A percentile compares a stretch with the other conserved stretches of the same genome.
phyloP scores from a whole-genome alignment of 2,329 filamentous ascomycete genomes.

The Aureobasidium subglaciale region DNA sequence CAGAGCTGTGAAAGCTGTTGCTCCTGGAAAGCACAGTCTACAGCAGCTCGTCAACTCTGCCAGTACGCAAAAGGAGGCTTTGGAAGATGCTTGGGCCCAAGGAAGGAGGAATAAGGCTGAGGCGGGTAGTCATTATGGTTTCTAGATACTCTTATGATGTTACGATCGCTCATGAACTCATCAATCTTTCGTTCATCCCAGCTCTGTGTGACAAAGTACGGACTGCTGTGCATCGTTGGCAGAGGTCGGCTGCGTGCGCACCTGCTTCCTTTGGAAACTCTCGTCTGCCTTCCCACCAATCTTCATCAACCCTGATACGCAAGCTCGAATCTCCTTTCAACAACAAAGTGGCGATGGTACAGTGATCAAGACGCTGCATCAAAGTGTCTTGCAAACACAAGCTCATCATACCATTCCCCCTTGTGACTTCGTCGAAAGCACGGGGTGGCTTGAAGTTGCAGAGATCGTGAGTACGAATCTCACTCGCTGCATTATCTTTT shows the following conservation, averaged over 20 bases:
- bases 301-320: background rate
- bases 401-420: background rate
- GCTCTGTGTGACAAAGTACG: no score
- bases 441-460: background rate
- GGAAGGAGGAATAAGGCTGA: constrained; percentile 74
- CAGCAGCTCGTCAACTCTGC: constrained; percentile 81
- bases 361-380: background rate
- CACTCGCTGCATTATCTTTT: background rate
- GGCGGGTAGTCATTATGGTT: constrained; percentile 77
- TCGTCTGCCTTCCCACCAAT: background rate
- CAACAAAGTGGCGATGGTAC: background rate
- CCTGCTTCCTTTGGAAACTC: background rate
- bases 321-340: background rate
- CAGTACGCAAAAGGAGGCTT: constrained; percentile 71
- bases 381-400: background rate
- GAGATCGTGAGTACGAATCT: constrained; percentile 4
- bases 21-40: constrained; percentile 81
- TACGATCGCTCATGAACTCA: background rate
- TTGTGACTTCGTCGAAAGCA: background rate
- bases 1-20: constrained; percentile 74
- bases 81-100: constrained; percentile 86
- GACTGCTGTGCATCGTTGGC: no score
- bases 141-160: constrained; percentile 35
- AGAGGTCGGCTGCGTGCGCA: background rate
- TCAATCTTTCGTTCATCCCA: background rate